phyloP scores from a whole-genome alignment of 2,329 filamentous ascomycete genomes.

The Apiospora marii region DNA sequence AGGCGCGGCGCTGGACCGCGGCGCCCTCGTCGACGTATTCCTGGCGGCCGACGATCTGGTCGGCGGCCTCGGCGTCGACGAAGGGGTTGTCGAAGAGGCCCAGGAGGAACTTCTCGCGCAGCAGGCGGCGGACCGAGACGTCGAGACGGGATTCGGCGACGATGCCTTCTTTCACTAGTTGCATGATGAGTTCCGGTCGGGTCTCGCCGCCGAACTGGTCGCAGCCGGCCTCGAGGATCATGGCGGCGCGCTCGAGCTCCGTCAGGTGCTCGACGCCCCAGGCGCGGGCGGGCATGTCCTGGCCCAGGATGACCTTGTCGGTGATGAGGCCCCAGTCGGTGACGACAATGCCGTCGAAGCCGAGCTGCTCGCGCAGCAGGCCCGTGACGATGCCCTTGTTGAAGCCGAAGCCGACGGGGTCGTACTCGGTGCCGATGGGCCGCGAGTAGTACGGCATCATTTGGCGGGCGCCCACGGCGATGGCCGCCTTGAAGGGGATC shows the following conservation, averaged over 20 bases:
- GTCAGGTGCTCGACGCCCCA: slow-evolving; percentile 58
- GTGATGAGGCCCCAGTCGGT: slow-evolving; percentile 63
- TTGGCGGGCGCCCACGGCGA: slow-evolving; percentile 56
- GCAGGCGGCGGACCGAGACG: slow-evolving; percentile 52
- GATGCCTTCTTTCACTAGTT: slow-evolving; percentile 51
- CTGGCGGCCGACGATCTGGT: slow-evolving; percentile 50
- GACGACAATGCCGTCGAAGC: slow-evolving; percentile 59
- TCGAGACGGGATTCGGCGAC: slow-evolving; percentile 54
- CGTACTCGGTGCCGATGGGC: slow-evolving; percentile 54
- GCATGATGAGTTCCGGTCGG: slow-evolving; percentile 55
- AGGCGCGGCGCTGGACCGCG: slow-evolving; percentile 43
- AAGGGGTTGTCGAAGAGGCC: slow-evolving; percentile 61
- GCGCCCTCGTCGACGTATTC: slow-evolving; percentile 49
- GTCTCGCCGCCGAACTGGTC: slow-evolving; percentile 62
- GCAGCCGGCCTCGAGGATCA: slow-evolving; percentile 57
- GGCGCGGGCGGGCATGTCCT: slow-evolving; percentile 55
- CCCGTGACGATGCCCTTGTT: slow-evolving; percentile 60
- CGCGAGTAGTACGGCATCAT: slow-evolving; percentile 62
- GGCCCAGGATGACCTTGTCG: slow-evolving; percentile 49
- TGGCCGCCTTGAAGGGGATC: slow-evolving; percentile 58
- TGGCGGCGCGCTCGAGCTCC: slow-evolving; percentile 50
- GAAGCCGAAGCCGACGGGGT: slow-evolving; percentile 58
- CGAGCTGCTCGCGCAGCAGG: slow-evolving; percentile 54
- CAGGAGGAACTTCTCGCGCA: slow-evolving; percentile 59
- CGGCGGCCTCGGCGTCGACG: slow-evolving; percentile 53